These are phyloP conservation scores for Avena sativa DNA, from an alignment of 176 grass and related monocot species.

Conservation along the genomic window DNA sequence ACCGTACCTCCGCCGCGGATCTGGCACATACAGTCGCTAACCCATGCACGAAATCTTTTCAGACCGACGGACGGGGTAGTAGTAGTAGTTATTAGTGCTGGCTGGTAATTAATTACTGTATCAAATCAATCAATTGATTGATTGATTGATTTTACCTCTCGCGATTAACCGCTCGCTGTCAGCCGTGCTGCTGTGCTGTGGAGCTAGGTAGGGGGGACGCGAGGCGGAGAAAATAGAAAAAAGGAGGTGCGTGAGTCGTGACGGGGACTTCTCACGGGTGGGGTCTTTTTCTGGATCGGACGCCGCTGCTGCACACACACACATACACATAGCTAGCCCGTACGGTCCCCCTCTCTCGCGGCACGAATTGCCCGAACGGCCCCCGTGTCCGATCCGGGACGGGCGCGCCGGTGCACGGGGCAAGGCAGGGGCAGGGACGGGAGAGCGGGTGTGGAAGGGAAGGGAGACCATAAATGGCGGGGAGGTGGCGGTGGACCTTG, in stretches of 20 bases:
- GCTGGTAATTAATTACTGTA: background rate
- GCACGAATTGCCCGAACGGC: slow-evolving; percentile 7
- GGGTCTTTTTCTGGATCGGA: background rate
- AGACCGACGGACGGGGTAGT: background rate
- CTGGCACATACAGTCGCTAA: background rate
- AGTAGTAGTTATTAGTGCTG: too few species aligned
- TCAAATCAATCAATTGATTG: too few species aligned
- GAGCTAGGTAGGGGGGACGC: background rate
- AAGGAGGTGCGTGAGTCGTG: slow-evolving; percentile 34
- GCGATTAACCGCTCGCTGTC: slow-evolving; percentile 45
- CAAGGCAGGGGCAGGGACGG: background rate
- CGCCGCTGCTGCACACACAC: background rate
- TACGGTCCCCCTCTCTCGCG: slow-evolving; percentile 6
- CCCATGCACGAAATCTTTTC: background rate
- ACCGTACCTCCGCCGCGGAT: background rate
- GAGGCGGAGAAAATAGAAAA: background rate
- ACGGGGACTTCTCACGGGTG: slow-evolving; percentile 54
- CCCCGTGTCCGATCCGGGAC: background rate
- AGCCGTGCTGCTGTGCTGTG: slow-evolving; percentile 25
- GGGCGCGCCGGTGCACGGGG: background rate
- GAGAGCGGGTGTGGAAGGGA: background rate
- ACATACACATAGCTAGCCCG: background rate
- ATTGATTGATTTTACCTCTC: background rate
- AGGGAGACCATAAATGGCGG: background rate
- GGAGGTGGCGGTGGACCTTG: slow-evolving; percentile 7